Base-by-base conservation (phyloP, 2,329 filamentous ascomycete genomes). In the Aspergillus sp. region DNA sequence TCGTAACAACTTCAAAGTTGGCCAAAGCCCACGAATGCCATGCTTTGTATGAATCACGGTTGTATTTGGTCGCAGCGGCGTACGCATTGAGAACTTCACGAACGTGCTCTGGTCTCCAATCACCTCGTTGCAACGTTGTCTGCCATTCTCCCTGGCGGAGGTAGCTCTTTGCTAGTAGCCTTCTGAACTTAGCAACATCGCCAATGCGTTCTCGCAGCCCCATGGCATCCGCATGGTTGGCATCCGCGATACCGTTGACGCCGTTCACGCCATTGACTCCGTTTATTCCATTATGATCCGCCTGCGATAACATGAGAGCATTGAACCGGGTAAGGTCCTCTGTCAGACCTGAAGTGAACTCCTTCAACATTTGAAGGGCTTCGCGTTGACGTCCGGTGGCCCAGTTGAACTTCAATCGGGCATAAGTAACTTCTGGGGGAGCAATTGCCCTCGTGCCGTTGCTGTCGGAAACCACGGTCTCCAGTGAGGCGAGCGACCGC, bases 21-120 rank as follows among this genome's bases (percentile, higher is more conserved):
- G 95, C 94, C 64, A 99, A 79, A 10, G 95, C 96, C 94, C 95
- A 99, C 0, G 95, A 91, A 77, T 99, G 95, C 95, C 95, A 99
- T 7, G 96, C 95, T 79, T 99, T 99, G 81, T 99, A 99, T 87
- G 94, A 99, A 63, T 89, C 88, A 36, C 92, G 89, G 74, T 99
- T 96, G 78, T 96, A 97, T 61, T 91, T 89, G 2, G 95, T 99
- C 1, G 96, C 96, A 61, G 93, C 89, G 17, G 89, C 88, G 76
- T 98, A 99, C 1, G 95, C 92, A n/a, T 87, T 85, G 23, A 99
- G 82, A 60, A 99, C 92, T 56, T 98, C 94, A 55, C 91, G 87
- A 4, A 97, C 91, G 66, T 91, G 89, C 8, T 91, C 89, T 64
- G 91, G 87, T 65, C 91, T 89, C 96, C 95, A 99, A 66, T 95